Conservation (phyloP, 208 protist genomes). For the Naegleria fowleri region DNA sequence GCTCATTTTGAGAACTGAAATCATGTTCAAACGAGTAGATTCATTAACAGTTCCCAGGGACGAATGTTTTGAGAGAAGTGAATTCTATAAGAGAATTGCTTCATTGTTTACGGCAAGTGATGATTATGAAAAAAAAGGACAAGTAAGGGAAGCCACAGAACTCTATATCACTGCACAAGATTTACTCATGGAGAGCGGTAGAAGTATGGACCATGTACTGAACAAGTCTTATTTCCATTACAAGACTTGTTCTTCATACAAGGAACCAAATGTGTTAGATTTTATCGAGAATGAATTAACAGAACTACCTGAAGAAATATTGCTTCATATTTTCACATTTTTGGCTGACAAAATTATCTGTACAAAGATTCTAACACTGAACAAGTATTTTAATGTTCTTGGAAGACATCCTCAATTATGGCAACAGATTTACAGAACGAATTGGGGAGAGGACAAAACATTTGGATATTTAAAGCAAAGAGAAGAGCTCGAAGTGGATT, state of each 20-base stretch:
- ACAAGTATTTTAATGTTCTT: neutral
- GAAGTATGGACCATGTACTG: neutral
- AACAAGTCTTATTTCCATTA: neutral
- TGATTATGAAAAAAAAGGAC: neutral
- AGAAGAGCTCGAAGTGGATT: neutral
- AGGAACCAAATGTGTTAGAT: no score
- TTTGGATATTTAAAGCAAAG: neutral
- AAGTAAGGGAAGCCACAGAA: neutral
- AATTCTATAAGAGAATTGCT: neutral
- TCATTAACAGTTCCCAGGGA: no score
- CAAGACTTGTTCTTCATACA: neutral
- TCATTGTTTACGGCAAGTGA: neutral
- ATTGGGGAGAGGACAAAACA: neutral
- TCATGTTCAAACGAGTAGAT: slow-evolving; percentile 22
- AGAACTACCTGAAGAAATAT: neutral
- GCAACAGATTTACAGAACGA: neutral
- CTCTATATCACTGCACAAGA: neutral
- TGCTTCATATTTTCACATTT: neutral
- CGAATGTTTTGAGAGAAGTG: neutral
- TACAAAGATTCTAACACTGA: neutral
- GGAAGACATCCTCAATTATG: neutral
- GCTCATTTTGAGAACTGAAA: slow-evolving; percentile 28
- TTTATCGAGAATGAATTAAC: neutral
- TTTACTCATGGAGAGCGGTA: neutral
- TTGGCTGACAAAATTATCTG: neutral